Evolutionary conservation across 768 basidiomycete species (phyloP).

Genomic region (Mycena capillaripes): DNA sequence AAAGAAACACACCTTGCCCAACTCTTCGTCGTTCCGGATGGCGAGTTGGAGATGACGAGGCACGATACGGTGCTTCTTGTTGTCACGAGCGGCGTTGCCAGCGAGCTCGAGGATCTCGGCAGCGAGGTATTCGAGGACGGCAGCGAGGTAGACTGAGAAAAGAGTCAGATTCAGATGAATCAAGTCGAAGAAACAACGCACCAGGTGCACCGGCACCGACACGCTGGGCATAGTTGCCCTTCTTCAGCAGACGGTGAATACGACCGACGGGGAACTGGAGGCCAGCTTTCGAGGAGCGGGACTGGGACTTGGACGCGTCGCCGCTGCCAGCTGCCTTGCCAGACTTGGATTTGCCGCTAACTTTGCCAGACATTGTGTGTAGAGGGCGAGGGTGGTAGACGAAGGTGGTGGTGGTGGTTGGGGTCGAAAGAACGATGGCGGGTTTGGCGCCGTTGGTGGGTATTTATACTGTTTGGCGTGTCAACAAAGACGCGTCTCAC

Average conservation of each 20-base stretch:
- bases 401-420: constrained; percentile 35
- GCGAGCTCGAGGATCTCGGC: constrained; percentile 90
- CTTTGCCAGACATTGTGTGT: constrained; percentile 53
- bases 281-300: constrained; percentile 74
- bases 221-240: constrained; percentile 84
- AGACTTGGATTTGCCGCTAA: constrained; percentile 46
- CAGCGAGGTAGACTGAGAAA: constrained; percentile 79
- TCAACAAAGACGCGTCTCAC: constrained; percentile 56
- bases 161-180: background rate
- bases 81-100: constrained; percentile 80
- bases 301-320: constrained; percentile 64
- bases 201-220: constrained; percentile 85
- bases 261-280: constrained; percentile 87
- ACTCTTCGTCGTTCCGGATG: constrained; percentile 87
- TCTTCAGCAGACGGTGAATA: constrained; percentile 83
- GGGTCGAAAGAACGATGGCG: constrained; percentile 18
- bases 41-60: constrained; percentile 90
- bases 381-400: constrained; percentile 13
- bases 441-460: constrained; percentile 7
- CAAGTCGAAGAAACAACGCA: constrained; percentile 40
- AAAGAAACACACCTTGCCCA: constrained; percentile 39
- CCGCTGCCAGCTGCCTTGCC: constrained; percentile 54
- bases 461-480: constrained; percentile 47
- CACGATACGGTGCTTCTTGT: constrained; percentile 90
- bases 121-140: constrained; percentile 86